These are phyloP conservation scores for Xylariaceae sp. DNA, from an alignment of 2,329 filamentous ascomycete species.

Conservation along the genomic window DNA sequence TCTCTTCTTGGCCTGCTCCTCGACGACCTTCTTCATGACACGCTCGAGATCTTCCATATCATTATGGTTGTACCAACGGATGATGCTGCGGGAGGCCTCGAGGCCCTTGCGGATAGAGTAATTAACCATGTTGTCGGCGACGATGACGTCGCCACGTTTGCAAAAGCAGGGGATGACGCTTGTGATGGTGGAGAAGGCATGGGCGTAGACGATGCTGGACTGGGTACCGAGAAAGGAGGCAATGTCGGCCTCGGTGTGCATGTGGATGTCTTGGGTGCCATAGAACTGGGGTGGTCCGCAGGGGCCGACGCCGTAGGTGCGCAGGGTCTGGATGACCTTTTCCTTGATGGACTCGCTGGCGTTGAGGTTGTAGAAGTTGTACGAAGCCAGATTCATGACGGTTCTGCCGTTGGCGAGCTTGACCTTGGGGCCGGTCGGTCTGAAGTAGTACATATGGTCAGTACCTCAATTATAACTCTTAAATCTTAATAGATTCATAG, in stretches of 20 bases:
- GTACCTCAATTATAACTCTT: no score
- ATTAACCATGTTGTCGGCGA: constrained; percentile 89
- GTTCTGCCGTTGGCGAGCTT: constrained; percentile 86
- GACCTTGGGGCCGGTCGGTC: constrained; percentile 81
- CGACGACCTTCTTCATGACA: constrained; percentile 77
- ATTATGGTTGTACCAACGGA: constrained; percentile 93
- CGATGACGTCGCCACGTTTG: constrained; percentile 95
- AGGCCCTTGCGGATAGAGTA: constrained; percentile 92
- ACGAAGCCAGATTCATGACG: constrained; percentile 88
- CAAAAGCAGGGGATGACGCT: constrained; percentile 95
- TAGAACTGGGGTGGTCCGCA: constrained; percentile 98
- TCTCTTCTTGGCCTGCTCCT: constrained; percentile 80
- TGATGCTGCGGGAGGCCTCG: constrained; percentile 85
- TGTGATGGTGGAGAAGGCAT: constrained; percentile 94
- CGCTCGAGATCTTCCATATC: constrained; percentile 91
- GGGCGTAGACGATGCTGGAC: constrained; percentile 90
- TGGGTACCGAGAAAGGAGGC: constrained; percentile 83
- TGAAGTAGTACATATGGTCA: no score
- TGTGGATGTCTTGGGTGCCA: constrained; percentile 95
- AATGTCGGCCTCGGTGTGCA: constrained; percentile 93
- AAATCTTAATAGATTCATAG: no score
- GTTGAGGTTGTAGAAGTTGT: constrained; percentile 98
- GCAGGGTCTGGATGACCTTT: constrained; percentile 88
- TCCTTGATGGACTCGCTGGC: constrained; percentile 89
- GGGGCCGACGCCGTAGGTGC: constrained; percentile 93